phyloP scores from a whole-genome alignment of 257 asterid species.

The Solanum ossicruentum region DNA sequence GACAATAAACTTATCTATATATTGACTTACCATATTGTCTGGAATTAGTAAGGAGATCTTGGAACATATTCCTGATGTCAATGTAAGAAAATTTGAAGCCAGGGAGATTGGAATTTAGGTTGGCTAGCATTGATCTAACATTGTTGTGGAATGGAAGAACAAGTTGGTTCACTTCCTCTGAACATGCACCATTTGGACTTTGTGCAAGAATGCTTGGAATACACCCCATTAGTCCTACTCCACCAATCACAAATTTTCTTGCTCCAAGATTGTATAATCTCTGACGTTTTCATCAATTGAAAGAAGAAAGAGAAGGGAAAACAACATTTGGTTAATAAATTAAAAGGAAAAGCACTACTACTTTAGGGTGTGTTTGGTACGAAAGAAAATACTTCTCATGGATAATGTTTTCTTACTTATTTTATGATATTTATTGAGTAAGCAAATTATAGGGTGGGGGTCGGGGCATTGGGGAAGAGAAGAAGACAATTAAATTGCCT shows the following conservation, averaged over 20 bases:
- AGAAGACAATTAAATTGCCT: background rate
- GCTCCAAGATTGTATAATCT: constrained; percentile 87
- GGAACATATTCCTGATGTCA: constrained; percentile 54
- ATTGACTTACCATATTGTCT: constrained; percentile 38
- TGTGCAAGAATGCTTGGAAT: constrained; percentile 82
- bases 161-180: constrained; percentile 51
- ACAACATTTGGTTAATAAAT: background rate
- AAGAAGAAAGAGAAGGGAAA: background rate
- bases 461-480: background rate
- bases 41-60: constrained; percentile 58
- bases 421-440: background rate
- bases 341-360: background rate
- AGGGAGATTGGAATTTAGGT: constrained; percentile 46
- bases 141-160: constrained; percentile 51
- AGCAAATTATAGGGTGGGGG: background rate
- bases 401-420: too few relatives aligned
- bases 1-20: background rate
- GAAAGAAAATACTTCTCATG: background rate
- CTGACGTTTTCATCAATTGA: constrained; percentile 13
- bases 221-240: constrained; percentile 82
- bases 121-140: constrained; percentile 54
- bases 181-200: constrained; percentile 34
- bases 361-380: background rate
- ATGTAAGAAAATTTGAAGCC: constrained; percentile 47
- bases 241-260: constrained; percentile 67